Conservation (phyloP, 2,329 filamentous ascomycete species). For the Botrytis fragariae region DNA sequence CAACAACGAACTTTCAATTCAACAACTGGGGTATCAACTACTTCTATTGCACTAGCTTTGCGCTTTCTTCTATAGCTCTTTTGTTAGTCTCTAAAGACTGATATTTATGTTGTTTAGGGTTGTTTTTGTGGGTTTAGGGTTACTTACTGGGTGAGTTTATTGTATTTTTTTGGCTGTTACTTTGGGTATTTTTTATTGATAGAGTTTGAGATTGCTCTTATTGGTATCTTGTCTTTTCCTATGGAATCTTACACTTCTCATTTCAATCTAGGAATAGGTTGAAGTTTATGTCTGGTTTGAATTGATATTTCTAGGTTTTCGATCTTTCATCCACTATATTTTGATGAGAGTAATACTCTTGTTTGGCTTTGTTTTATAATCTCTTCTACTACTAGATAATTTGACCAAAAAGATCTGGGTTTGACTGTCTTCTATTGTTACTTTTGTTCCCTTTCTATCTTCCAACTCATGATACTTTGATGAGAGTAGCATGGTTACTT, state of each 20-base stretch:
- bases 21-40: neutral
- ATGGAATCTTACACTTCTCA: accelerated
- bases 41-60: neutral
- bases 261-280: accelerated
- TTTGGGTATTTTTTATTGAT: accelerated
- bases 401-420: neutral
- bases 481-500: neutral
- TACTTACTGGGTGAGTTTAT: neutral
- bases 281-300: neutral
- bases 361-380: neutral
- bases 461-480: neutral
- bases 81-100: accelerated
- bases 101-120: neutral
- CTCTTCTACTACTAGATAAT: neutral
- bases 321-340: neutral
- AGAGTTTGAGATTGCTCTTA: too few species aligned
- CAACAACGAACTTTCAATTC: neutral
- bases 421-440: neutral
- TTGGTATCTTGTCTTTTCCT: too few species aligned
- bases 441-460: neutral
- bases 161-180: accelerated
- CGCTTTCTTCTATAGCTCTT: accelerated
- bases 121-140: too few species aligned
- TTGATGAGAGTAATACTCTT: too few species aligned
- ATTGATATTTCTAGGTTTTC: neutral